Conservation (phyloP, 2,329 filamentous ascomycete genomes). For the Nothomitra cinnamomea region DNA sequence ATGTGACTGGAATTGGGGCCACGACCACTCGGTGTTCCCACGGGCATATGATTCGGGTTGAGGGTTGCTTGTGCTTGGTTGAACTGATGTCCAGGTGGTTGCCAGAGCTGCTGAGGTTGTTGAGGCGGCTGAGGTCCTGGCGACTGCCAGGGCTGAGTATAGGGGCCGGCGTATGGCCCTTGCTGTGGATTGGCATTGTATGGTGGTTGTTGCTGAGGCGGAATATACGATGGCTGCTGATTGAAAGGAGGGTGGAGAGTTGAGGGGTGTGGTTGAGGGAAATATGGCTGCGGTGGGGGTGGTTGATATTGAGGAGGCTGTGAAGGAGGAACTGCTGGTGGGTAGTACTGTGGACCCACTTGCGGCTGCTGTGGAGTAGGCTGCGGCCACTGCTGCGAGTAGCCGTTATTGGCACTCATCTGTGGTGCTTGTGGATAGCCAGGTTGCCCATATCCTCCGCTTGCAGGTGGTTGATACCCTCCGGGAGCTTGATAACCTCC, state of each 20-base stretch:
- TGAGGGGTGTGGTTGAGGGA: background rate
- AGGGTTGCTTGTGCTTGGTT: background rate
- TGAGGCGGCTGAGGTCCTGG: background rate
- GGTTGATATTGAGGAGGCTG: background rate
- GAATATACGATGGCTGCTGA: background rate
- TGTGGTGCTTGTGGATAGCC: background rate
- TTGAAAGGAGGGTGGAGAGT: background rate
- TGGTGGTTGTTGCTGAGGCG: background rate
- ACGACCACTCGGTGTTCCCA: background rate
- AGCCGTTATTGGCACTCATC: background rate
- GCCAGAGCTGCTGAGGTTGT: background rate
- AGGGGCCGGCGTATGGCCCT: background rate
- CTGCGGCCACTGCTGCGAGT: conserved; percentile 1
- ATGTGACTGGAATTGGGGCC: background rate
- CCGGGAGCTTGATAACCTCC: background rate
- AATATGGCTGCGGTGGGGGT: background rate
- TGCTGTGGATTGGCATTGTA: background rate
- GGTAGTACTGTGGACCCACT: conserved; percentile 1
- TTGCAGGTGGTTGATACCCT: background rate
- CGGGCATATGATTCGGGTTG: background rate
- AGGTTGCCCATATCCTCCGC: background rate
- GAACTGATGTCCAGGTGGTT: background rate
- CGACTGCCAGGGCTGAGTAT: background rate
- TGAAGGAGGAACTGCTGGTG: background rate
- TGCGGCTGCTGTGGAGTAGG: background rate